Evolutionary conservation across 2,329 filamentous ascomycete species (phyloP).

Genomic region (Tolypocladium tropicale): DNA sequence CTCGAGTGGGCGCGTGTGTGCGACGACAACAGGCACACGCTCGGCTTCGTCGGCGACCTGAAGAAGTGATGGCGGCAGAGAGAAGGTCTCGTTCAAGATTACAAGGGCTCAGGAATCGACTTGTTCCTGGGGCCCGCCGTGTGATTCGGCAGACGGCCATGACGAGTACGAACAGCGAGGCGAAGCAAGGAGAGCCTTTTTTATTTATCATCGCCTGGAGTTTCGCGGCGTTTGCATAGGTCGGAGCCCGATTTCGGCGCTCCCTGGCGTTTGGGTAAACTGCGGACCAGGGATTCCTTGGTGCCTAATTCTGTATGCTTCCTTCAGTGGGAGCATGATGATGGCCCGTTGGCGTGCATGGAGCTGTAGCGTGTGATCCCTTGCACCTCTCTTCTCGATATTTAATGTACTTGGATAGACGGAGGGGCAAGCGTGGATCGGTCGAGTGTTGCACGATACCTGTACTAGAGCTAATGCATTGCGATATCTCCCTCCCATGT

Average conservation of each 20-base stretch:
- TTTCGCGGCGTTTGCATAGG: background rate
- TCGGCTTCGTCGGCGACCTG: slow-evolving; percentile 35
- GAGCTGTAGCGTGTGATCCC: background rate
- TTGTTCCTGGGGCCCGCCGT: background rate
- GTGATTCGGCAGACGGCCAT: background rate
- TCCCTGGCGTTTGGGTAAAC: background rate
- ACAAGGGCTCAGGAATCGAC: background rate
- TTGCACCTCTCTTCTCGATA: background rate
- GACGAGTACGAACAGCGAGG: background rate
- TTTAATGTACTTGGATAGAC: background rate
- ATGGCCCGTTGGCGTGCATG: background rate
- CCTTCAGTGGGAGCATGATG: background rate
- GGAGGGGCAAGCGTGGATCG: background rate
- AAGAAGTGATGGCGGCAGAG: background rate
- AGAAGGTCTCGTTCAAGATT: background rate
- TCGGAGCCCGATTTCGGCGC: background rate
- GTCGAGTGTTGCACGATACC: no score
- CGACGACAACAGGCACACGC: slow-evolving; percentile 30
- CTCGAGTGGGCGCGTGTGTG: slow-evolving; percentile 46
- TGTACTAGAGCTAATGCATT: no score
- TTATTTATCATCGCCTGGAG: background rate
- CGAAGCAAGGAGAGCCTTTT: background rate
- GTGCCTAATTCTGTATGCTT: background rate
- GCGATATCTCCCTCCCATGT: background rate
- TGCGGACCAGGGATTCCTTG: background rate